Evolutionary conservation across 108 stramenopile species (phyloP).

Genomic region (Nannochloropsis salina): DNA sequence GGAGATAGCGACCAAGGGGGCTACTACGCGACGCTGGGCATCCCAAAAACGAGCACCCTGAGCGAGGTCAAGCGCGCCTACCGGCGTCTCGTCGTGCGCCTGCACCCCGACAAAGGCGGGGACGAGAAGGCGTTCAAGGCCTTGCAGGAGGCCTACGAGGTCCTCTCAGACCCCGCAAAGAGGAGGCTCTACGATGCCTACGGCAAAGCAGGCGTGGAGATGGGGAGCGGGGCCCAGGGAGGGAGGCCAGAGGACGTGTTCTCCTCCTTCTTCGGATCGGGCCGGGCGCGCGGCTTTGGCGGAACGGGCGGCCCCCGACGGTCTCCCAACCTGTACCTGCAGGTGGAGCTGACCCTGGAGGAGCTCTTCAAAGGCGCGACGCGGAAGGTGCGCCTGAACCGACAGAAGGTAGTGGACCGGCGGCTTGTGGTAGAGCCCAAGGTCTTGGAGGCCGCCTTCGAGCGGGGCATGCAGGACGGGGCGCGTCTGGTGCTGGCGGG

Average conservation of each 20-base stretch:
- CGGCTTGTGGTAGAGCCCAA: not conserved
- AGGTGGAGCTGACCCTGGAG: not conserved
- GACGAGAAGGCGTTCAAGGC: not conserved
- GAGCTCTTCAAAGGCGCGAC: not conserved
- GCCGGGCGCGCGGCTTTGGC: not conserved
- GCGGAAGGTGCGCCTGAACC: not conserved
- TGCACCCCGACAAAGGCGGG: slow-evolving; percentile 11
- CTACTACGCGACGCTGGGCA: not conserved
- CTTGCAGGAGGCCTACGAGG: slow-evolving; percentile 1
- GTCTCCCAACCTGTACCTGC: not conserved
- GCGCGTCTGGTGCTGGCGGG: not conserved
- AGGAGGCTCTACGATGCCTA: not conserved
- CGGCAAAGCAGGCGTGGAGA: slow-evolving; percentile 18
- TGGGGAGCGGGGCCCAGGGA: not conserved
- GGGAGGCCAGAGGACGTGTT: not conserved
- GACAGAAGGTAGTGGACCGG: not conserved
- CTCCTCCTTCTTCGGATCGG: not conserved
- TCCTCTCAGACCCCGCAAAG: slow-evolving; percentile 3
- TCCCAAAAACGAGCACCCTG: slow-evolving; percentile 15
- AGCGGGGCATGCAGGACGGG: slow-evolving; percentile 1
- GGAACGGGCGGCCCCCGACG: not conserved
- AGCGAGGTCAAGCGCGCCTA: slow-evolving; percentile 9
- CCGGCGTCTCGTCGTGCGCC: not conserved
- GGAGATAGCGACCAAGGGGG: not conserved
- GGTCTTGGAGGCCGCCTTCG: not conserved